Conservation (phyloP, 345 rosid genomes). For the Ceriops decandra region DNA sequence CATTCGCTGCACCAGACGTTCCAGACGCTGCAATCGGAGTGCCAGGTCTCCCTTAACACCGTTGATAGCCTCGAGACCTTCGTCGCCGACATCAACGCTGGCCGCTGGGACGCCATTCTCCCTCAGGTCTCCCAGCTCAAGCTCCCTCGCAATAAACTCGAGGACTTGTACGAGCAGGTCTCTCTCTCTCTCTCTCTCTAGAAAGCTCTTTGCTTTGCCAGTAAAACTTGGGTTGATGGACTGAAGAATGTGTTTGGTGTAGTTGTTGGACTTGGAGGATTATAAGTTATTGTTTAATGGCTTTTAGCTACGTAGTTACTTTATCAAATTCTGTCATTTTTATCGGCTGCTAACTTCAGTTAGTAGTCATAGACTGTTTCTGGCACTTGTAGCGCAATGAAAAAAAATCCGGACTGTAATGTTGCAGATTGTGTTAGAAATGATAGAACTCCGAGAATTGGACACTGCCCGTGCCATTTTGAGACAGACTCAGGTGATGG, state of each 20-base stretch:
- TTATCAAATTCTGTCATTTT: too few species aligned
- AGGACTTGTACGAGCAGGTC: constrained; percentile 95
- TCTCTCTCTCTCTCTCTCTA: neutral
- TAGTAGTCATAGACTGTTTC: too few species aligned
- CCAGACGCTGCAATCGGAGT: constrained; percentile 87
- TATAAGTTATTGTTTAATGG: too few species aligned
- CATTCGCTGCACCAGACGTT: constrained; percentile 90
- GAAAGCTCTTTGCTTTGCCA: too few species aligned
- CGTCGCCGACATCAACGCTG: constrained; percentile 79
- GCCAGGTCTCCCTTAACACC: constrained; percentile 90
- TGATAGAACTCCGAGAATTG: constrained; percentile 94
- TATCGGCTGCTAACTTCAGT: too few species aligned
- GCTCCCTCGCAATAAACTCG: constrained; percentile 83
- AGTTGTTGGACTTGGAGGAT: too few species aligned
- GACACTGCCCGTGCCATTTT: constrained; percentile 95
- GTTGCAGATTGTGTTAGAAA: constrained; percentile 84
- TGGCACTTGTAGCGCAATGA: too few species aligned
- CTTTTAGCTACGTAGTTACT: too few species aligned
- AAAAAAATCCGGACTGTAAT: neutral
- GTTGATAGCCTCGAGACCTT: constrained; percentile 94
- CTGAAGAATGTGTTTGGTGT: too few species aligned
- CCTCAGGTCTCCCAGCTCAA: constrained; percentile 96
- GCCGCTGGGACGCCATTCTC: constrained; percentile 88
- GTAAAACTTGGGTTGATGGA: too few species aligned
- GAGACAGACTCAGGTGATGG: constrained; percentile 98